Conservation (phyloP, 208 protist species). For the Leishmania turanica region DNA sequence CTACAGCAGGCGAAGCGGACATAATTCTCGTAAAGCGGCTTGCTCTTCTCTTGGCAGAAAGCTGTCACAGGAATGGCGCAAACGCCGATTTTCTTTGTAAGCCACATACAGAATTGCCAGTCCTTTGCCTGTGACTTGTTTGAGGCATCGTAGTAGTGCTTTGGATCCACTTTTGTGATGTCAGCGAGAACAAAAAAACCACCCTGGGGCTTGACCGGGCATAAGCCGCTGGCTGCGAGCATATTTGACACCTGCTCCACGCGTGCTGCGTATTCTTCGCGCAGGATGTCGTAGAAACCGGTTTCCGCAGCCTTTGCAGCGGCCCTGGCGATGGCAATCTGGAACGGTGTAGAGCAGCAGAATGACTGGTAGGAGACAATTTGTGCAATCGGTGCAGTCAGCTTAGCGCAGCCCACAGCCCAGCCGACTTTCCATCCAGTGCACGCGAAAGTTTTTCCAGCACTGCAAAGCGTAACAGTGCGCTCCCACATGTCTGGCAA, state of each 20-base stretch:
- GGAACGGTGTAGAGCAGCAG: conserved; percentile 81
- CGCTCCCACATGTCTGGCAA: conserved; percentile 90
- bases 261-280: conserved; percentile 47
- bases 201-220: conserved; percentile 54
- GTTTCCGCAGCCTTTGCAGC: conserved; percentile 55
- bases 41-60: conserved; percentile 68
- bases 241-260: conserved; percentile 43
- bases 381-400: conserved; percentile 47
- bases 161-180: conserved; percentile 67
- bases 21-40: conserved; percentile 62
- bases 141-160: conserved; percentile 62
- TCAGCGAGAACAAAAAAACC: conserved; percentile 92
- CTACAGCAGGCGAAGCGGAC: conserved; percentile 92
- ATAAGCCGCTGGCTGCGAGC: conserved; percentile 46
- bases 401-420: conserved; percentile 51
- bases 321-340: conserved; percentile 80
- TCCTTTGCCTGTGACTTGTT: conserved; percentile 61
- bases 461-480: conserved; percentile 89
- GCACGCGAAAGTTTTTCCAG: conserved; percentile 93
- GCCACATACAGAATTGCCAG: conserved; percentile 90
- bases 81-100: conserved; percentile 85
- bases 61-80: conserved; percentile 84
- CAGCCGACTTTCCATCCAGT: conserved; percentile 95
- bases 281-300: conserved; percentile 61
- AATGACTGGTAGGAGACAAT: conserved; percentile 87